Evolutionary conservation across 1,284 basidiomycete species (phyloP).

Genomic region (Apiotrichum gamsii): DNA sequence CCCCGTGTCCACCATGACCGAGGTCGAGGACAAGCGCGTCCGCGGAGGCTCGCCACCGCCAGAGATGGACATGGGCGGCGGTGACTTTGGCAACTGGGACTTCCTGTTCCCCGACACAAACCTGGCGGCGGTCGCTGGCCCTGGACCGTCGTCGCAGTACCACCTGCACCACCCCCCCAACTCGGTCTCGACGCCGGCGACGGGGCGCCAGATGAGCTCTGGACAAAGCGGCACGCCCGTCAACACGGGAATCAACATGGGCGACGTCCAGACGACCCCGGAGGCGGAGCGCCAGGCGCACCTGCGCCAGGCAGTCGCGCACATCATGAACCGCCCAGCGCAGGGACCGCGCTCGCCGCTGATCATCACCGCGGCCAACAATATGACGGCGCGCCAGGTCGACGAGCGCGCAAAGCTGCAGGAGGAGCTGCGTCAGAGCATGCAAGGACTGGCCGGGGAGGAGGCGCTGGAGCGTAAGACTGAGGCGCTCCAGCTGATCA

Average conservation of each 20-base stretch:
- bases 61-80: not conserved
- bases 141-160: constrained; percentile 5
- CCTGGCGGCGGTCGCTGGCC: constrained; percentile 7
- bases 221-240: not conserved
- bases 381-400: constrained; percentile 27
- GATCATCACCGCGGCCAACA: constrained; percentile 16
- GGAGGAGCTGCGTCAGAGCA: constrained; percentile 26
- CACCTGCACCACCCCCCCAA: too few species aligned
- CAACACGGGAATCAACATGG: not conserved
- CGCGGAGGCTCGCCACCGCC: constrained; percentile 1
- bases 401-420: constrained; percentile 28
- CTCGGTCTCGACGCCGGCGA: not conserved
- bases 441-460: constrained; percentile 17
- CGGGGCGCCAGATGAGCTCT: not conserved
- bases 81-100: constrained; percentile 13
- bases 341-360: not conserved
- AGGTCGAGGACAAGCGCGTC: constrained; percentile 6
- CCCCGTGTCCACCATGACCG: not conserved
- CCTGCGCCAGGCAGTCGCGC: constrained; percentile 19
- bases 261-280: constrained; percentile 1
- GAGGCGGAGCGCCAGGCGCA: constrained; percentile 14
- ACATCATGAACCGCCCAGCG: constrained; percentile 8
- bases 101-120: constrained; percentile 15
- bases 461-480: constrained; percentile 27
- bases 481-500: constrained; percentile 45